Evolutionary conservation across 2,329 filamentous ascomycete genomes (phyloP), one percentile per base, ranked within the genome.

Genomic region (Diplodia scrobiculata): DNA sequence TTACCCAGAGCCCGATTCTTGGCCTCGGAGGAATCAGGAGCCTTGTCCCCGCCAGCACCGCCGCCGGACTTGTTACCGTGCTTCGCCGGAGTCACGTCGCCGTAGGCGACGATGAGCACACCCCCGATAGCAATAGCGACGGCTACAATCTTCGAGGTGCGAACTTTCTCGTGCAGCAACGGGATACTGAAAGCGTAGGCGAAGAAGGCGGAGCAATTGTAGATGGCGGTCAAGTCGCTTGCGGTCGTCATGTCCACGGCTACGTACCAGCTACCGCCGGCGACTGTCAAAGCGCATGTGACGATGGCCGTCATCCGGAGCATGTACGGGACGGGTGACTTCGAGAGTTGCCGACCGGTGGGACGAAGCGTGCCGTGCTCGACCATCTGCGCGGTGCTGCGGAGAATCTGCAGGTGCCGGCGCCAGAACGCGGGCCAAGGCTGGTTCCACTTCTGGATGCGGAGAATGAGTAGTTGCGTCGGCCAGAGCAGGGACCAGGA

Each of bases 181-280:
- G 93, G 92, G 52, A 99, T 92, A 53, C 91, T 96, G 76, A 99
- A 99, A 13, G 91, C 94, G 75, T 99, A 99, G 58, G 95, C 95
- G 77, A 99, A 99, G 79, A 99, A 99, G 67, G 95, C 94, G 63
- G 91, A 96, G 83, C 95, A 99, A 80, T 99, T 99, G 84, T 99
- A 99, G 72, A 99, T 99, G 64, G 95, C 95, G 0, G 95, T 99
- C 72, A 99, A 80, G 77, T 99, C 95, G 70, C 90, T 92, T 2
- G 95, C 90, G 3, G 91, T 97, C 0, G 95, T 99, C 82, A 97
- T 80, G 78, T 92, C 91, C 67, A 99, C 94, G 17, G 95, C 94
- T 41, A 98, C 84, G 74, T 98, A 99, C 95, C 95, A 99, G 72
- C 90, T 94, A 63, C 93, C 86, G 29, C 95, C 95, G 0, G 94